Percentiles rank a stretch among this genome's conserved stretches.
Evolutionary conservation across 2,329 filamentous ascomycete species (phyloP).

Genomic region (Colletotrichum chlorophyti): DNA sequence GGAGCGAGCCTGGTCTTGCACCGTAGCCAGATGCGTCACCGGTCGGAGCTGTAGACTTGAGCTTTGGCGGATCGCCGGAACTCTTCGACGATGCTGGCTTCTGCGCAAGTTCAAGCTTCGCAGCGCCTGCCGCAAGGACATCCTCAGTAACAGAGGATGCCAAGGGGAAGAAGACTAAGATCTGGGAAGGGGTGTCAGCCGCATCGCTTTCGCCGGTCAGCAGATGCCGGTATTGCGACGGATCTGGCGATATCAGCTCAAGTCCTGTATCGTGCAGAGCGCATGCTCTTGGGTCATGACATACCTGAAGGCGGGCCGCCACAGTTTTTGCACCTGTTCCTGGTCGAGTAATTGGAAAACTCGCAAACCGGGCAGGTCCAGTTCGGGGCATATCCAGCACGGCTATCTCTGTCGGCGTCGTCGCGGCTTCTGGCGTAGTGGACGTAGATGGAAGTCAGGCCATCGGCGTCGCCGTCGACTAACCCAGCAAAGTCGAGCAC

Average conservation of each 20-base stretch:
- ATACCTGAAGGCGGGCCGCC: conserved; percentile 31
- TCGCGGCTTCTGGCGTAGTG: conserved; percentile 49
- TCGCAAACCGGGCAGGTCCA: conserved; percentile 44
- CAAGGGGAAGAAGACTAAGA: conserved; percentile 76
- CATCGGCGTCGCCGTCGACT: conserved; percentile 47
- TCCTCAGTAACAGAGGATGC: conserved; percentile 75
- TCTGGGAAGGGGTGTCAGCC: conserved; percentile 70
- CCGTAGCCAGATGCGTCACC: conserved; percentile 67
- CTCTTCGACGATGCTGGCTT: conserved; percentile 57
- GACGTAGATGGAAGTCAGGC: conserved; percentile 44
- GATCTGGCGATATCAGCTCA: conserved; percentile 13
- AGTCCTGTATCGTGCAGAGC: not conserved
- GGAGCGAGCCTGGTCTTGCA: conserved; percentile 75
- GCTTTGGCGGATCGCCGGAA: conserved; percentile 55
- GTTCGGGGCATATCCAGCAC: conserved; percentile 32
- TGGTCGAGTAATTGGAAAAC: conserved; percentile 46
- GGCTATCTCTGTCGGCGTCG: conserved; percentile 36
- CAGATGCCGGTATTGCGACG: conserved; percentile 33
- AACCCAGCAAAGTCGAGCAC: conserved; percentile 42
- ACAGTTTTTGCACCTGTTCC: conserved; percentile 47
- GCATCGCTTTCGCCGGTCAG: conserved; percentile 58
- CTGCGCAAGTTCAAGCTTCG: conserved; percentile 70
- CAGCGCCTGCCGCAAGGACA: conserved; percentile 74
- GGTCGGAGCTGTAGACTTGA: conserved; percentile 65
- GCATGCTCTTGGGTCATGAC: not conserved